A percentile compares a stretch with the other conserved stretches of the same genome.
Conservation (phyloP, 208 protist genomes). For the Leishmania lainsoni region DNA sequence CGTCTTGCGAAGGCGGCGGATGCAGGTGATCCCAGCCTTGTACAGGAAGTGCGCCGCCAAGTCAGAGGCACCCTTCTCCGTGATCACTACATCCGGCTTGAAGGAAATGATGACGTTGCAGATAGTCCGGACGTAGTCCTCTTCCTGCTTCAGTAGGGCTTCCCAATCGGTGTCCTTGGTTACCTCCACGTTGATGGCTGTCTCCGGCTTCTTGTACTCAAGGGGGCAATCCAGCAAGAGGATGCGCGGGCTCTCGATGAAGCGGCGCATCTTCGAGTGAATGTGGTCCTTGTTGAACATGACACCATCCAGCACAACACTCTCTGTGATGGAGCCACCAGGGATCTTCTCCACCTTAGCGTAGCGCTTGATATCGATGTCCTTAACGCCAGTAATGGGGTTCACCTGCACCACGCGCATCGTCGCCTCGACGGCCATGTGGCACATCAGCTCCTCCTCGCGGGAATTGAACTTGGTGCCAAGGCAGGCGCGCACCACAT, state of each 20-base stretch:
- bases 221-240: slow-evolving; percentile 99
- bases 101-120: slow-evolving; percentile 98
- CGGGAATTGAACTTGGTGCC: slow-evolving; percentile 99
- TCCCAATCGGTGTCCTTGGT: slow-evolving; percentile 98
- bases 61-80: slow-evolving; percentile 99
- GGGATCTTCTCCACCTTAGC: slow-evolving; percentile 99
- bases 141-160: slow-evolving; percentile 97
- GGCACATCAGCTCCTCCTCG: slow-evolving; percentile 97
- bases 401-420: slow-evolving; percentile 91
- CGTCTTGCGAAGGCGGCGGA: slow-evolving; percentile 98
- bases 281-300: slow-evolving; percentile 99
- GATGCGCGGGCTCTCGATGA: slow-evolving; percentile 99
- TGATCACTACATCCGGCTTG: slow-evolving; percentile 99
- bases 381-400: slow-evolving; percentile 85
- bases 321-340: slow-evolving; percentile 98
- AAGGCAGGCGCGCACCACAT: slow-evolving; percentile 95
- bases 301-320: slow-evolving; percentile 98
- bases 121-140: slow-evolving; percentile 98
- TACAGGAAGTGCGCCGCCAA: slow-evolving; percentile 98
- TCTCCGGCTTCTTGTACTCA: slow-evolving; percentile 99
- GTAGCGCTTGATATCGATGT: slow-evolving; percentile 99
- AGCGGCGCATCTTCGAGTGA: slow-evolving; percentile 98
- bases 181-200: slow-evolving; percentile 98
- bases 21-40: slow-evolving; percentile 97
- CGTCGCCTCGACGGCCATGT: slow-evolving; percentile 99